A percentile compares a stretch with the other conserved stretches of the same genome.
Conservation (phyloP, 2,329 filamentous ascomycete genomes). For the Ophiosphaerella herpotricha region DNA sequence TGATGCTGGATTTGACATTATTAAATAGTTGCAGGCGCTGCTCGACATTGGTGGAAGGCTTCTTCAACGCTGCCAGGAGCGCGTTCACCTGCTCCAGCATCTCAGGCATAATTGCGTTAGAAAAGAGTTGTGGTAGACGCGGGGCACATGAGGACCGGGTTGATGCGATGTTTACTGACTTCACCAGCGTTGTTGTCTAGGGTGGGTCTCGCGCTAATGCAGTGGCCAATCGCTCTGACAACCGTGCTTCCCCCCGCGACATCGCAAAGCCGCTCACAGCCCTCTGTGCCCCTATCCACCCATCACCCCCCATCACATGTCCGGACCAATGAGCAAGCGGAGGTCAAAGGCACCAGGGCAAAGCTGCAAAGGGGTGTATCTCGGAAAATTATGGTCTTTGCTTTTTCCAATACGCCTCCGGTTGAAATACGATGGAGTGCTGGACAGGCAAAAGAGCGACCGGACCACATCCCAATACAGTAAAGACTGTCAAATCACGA, state of each 20-base stretch:
- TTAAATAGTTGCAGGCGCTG: slow-evolving; percentile 73
- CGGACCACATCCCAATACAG: too few relatives aligned
- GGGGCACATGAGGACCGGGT: slow-evolving; percentile 23
- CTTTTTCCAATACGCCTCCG: background rate
- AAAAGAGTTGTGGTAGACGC: slow-evolving; percentile 12
- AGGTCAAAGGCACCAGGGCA: background rate
- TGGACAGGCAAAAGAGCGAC: background rate
- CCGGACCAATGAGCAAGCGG: background rate
- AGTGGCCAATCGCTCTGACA: background rate
- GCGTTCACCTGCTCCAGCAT: slow-evolving; percentile 64
- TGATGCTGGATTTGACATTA: slow-evolving; percentile 83
- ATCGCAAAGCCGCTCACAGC: background rate
- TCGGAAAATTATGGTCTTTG: too few relatives aligned
- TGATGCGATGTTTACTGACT: background rate
- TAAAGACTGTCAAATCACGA: too few relatives aligned
- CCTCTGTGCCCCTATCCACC: background rate
- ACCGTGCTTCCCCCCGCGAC: background rate
- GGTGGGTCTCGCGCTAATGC: slow-evolving; percentile 1
- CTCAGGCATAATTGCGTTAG: slow-evolving; percentile 24
- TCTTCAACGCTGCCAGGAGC: slow-evolving; percentile 58
- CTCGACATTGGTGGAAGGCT: slow-evolving; percentile 70
- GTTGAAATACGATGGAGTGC: background rate
- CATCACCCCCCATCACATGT: background rate
- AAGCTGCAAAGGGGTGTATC: background rate
- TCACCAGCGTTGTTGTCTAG: slow-evolving; percentile 11